These are phyloP conservation scores for Fallopia convolvulus DNA, from an alignment of 148 eudicot genomes.

Conservation along the genomic window DNA sequence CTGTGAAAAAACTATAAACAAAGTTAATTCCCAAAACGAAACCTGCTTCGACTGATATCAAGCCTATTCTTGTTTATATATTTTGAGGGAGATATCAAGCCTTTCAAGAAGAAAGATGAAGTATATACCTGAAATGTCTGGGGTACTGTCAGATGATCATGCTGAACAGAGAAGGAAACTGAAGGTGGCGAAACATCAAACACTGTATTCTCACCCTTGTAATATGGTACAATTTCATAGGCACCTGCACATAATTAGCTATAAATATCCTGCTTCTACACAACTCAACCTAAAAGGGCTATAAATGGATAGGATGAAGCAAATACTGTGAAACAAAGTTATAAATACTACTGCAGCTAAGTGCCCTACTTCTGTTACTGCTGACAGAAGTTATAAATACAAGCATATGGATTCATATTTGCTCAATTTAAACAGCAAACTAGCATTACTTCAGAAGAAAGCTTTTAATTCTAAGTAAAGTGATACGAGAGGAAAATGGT, in stretches of 20 bases:
- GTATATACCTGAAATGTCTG: slow-evolving; percentile 81
- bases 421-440: not conserved
- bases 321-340: not conserved
- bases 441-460: not conserved
- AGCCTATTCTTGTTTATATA: not conserved
- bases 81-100: not conserved
- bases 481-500: too few relatives aligned
- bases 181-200: slow-evolving; percentile 94
- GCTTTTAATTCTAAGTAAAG: too few relatives aligned
- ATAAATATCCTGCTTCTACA: slow-evolving; percentile 5
- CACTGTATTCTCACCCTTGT: slow-evolving; percentile 93
- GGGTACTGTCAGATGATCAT: slow-evolving; percentile 62
- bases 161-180: slow-evolving; percentile 61
- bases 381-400: not conserved
- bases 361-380: not conserved
- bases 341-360: not conserved
- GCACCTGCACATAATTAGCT: slow-evolving; percentile 45
- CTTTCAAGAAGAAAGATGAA: slow-evolving; percentile 1
- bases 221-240: slow-evolving; percentile 85
- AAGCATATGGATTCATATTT: not conserved
- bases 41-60: not conserved
- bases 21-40: not conserved
- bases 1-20: not conserved
- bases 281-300: too few relatives aligned
- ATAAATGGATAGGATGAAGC: too few relatives aligned